Percentiles rank a stretch among this genome's conserved stretches.
phyloP scores from a whole-genome alignment of 805 yeast species.

The Sugiyamaella smithiae region DNA sequence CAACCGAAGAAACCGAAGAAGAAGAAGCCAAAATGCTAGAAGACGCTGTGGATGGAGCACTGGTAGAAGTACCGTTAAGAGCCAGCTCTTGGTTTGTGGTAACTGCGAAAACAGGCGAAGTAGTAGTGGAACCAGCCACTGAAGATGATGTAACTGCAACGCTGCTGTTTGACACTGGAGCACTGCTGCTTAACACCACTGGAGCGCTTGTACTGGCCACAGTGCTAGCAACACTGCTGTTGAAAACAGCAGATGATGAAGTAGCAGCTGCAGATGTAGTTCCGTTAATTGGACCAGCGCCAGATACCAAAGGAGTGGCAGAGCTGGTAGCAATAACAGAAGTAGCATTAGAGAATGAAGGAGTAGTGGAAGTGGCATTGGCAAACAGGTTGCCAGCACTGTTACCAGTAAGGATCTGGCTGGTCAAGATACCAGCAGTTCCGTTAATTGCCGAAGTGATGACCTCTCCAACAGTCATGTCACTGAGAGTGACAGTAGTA shows the following conservation, averaged over 20 bases:
- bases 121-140: slow-evolving; percentile 1
- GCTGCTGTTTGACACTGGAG: background rate
- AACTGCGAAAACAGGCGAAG: background rate
- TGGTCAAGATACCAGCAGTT: background rate
- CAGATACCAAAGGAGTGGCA: background rate
- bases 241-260: background rate
- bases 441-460: slow-evolving; percentile 7
- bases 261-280: background rate
- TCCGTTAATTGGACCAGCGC: background rate
- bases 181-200: background rate
- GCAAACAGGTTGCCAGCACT: slow-evolving; percentile 3
- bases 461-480: slow-evolving; percentile 7
- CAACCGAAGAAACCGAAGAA: background rate
- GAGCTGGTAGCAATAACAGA: slow-evolving; percentile 5
- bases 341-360: background rate
- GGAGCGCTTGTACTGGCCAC: background rate
- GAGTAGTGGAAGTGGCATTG: background rate
- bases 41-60: background rate
- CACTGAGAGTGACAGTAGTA: slow-evolving; percentile 7
- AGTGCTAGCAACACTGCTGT: background rate
- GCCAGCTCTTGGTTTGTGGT: background rate
- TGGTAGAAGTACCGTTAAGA: background rate
- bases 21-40: background rate
- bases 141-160: background rate
- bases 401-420: background rate